These are phyloP conservation scores for Saccharomyces pastorianus DNA, from an alignment of 1,139 yeast genomes.

Conservation along the genomic window DNA sequence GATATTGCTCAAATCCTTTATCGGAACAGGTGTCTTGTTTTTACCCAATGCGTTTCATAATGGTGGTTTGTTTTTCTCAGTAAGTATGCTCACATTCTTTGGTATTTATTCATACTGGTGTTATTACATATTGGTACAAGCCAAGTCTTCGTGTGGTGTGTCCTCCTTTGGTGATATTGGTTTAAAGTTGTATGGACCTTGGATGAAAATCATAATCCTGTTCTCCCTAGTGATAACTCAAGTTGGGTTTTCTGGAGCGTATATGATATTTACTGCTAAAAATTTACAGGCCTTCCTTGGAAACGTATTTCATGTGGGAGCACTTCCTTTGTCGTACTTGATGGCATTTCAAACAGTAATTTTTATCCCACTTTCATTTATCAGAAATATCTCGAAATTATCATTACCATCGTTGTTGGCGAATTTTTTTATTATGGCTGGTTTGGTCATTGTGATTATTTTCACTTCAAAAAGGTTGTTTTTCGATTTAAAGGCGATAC, in stretches of 20 bases:
- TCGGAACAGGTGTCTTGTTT: conserved; percentile 74
- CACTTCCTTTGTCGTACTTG: conserved; percentile 34
- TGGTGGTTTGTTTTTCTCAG: conserved; percentile 61
- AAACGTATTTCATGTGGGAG: conserved; percentile 38
- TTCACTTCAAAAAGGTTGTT: conserved; percentile 38
- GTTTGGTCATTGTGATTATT: conserved; percentile 54
- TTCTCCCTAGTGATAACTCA: conserved; percentile 60
- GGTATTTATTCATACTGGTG: conserved; percentile 65
- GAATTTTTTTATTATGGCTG: conserved; percentile 55
- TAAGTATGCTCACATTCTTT: conserved; percentile 45
- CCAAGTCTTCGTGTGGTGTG: conserved; percentile 52
- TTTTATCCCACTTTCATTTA: conserved; percentile 60
- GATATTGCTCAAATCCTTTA: conserved; percentile 59
- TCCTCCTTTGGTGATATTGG: conserved; percentile 75
- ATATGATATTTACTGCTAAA: conserved; percentile 64
- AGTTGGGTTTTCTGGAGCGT: conserved; percentile 71
- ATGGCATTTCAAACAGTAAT: conserved; percentile 50
- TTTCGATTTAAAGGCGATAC: conserved; percentile 20
- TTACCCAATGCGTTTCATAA: conserved; percentile 65
- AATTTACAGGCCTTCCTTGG: conserved; percentile 52
- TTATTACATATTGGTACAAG: conserved; percentile 50
- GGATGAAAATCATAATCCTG: conserved; percentile 51
- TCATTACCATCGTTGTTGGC: conserved; percentile 62
- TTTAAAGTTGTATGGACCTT: conserved; percentile 48
- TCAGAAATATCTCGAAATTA: conserved; percentile 63